phyloP scores from a whole-genome alignment of 345 rosid genomes.

The Citrus inodora region DNA sequence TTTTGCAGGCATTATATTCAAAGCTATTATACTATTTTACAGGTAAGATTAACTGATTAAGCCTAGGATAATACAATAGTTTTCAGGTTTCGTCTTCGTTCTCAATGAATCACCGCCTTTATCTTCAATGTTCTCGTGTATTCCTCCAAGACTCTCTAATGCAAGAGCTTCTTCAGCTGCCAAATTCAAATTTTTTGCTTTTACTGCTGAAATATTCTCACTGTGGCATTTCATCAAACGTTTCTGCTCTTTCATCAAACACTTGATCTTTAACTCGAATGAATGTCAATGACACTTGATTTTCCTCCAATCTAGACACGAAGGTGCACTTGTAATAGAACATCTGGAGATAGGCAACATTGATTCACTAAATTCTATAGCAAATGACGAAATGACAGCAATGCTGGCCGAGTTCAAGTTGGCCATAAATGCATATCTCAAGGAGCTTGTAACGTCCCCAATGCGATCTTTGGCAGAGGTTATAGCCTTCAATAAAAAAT shows the following conservation, averaged over 20 bases:
- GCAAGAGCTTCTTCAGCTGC: neutral
- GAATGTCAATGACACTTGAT: neutral
- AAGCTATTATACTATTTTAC: too few relatives aligned
- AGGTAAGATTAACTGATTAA: too few relatives aligned
- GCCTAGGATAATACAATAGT: too few relatives aligned
- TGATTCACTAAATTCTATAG: neutral
- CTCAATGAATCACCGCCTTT: too few relatives aligned
- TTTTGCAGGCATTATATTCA: too few relatives aligned
- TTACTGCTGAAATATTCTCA: neutral
- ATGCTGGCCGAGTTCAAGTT: conserved; percentile 54
- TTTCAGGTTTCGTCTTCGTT: too few relatives aligned
- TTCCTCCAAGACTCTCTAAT: too few relatives aligned
- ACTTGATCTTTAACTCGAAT: neutral
- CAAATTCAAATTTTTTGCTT: too few relatives aligned
- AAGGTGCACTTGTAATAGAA: conserved; percentile 35
- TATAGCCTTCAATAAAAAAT: conserved; percentile 48
- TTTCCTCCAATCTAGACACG: conserved; percentile 16
- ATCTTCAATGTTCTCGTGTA: too few relatives aligned
- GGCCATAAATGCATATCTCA: conserved; percentile 45
- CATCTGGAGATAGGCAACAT: conserved; percentile 16
- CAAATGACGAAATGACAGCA: conserved; percentile 5
- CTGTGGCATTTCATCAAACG: neutral
- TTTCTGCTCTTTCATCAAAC: neutral
- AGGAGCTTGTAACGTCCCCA: conserved; percentile 34
- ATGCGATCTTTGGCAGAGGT: conserved; percentile 58